A percentile compares a stretch with the other conserved stretches of the same genome.
phyloP scores from a whole-genome alignment of 768 basidiomycete species.

The Auricularia heimuer region DNA sequence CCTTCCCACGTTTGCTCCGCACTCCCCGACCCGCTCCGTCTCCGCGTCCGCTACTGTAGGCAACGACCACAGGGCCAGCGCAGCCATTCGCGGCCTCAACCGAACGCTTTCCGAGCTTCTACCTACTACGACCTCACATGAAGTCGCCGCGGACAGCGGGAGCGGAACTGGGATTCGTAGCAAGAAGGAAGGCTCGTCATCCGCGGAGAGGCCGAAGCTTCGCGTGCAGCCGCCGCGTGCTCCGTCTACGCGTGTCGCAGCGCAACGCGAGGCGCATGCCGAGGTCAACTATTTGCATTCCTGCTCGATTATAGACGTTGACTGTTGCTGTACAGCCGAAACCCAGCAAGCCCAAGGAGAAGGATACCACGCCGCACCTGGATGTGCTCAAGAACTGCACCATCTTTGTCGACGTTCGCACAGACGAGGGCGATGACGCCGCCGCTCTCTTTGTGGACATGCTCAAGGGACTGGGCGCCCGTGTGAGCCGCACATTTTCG shows the following conservation, averaged over 20 bases:
- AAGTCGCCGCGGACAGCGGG: not conserved
- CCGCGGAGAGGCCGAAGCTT: not conserved
- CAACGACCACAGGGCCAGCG: not conserved
- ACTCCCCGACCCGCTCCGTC: not conserved
- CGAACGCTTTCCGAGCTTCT: not conserved
- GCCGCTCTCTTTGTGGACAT: conserved; percentile 76
- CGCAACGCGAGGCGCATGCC: not conserved
- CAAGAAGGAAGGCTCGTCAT: not conserved
- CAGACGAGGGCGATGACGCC: conserved; percentile 69
- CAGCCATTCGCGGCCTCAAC: not conserved
- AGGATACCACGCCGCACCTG: not conserved
- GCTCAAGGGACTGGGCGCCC: conserved; percentile 69
- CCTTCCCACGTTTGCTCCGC: not conserved
- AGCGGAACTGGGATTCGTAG: not conserved
- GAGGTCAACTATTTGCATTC: not conserved
- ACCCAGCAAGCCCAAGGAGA: not conserved
- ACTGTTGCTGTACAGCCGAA: not conserved
- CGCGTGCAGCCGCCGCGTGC: not conserved
- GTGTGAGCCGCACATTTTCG: conserved; percentile 35
- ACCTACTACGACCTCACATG: not conserved
- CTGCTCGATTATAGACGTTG: not conserved
- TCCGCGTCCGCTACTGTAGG: not conserved
- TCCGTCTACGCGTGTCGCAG: not conserved
- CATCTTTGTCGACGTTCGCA: conserved; percentile 76
- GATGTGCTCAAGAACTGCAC: conserved; percentile 59